Conservation (phyloP, 2,329 filamentous ascomycete species). For the Immersiporthe knoxdaviesiana region DNA sequence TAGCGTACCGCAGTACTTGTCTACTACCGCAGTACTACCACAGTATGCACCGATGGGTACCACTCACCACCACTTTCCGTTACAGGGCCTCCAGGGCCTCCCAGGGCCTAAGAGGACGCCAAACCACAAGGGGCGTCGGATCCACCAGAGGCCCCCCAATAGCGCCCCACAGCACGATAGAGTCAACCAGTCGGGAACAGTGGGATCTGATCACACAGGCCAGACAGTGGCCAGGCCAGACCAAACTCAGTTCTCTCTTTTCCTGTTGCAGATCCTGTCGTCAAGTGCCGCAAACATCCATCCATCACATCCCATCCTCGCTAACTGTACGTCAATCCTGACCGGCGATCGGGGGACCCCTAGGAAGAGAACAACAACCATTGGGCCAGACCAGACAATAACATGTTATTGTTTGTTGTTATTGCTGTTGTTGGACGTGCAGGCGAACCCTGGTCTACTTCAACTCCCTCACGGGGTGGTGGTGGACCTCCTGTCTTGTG, state of each 20-base stretch:
- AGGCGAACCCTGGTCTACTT: not conserved
- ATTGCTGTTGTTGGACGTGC: not conserved
- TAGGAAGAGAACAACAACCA: not conserved
- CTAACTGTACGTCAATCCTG: slow-evolving; percentile 8
- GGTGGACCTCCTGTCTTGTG: not conserved
- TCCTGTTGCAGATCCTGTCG: slow-evolving; percentile 13
- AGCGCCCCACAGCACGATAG: slow-evolving; percentile 1
- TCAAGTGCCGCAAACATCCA: slow-evolving; percentile 13
- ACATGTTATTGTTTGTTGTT: not conserved
- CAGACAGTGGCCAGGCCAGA: slow-evolving; percentile 12
- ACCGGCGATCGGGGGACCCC: not conserved
- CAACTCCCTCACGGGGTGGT: not conserved
- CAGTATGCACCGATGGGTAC: too few relatives aligned
- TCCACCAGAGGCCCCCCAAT: not conserved
- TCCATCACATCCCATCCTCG: slow-evolving; percentile 1
- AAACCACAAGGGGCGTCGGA: slow-evolving; percentile 2
- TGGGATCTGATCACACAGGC: slow-evolving; percentile 5
- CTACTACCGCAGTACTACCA: not conserved
- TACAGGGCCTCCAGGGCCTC: not conserved
- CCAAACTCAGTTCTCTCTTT: not conserved
- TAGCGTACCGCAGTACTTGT: not conserved
- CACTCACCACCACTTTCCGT: not conserved
- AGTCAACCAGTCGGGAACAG: slow-evolving; percentile 14
- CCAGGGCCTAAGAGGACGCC: not conserved
- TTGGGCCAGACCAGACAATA: not conserved